A percentile compares a stretch with the other conserved stretches of the same genome.
Evolutionary conservation across 1,284 basidiomycete genomes (phyloP).

Genomic region (Sphaerobolus stellatus): DNA sequence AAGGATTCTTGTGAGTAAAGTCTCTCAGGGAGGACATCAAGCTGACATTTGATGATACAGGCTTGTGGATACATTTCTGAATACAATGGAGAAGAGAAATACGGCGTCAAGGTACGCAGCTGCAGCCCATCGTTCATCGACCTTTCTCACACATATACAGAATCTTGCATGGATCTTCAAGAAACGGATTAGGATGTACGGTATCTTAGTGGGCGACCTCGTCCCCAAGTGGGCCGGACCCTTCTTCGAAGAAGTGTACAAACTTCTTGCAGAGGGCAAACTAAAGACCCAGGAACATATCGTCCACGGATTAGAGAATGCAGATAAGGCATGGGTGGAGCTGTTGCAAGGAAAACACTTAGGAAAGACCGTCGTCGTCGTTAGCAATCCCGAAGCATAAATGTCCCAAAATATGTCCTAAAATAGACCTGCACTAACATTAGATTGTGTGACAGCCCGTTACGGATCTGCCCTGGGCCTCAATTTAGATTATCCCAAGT

Average conservation of each 20-base stretch:
- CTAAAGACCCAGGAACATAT: conserved; percentile 1
- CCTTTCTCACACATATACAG: too few relatives aligned
- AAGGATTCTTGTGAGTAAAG: background rate
- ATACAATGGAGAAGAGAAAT: conserved; percentile 1
- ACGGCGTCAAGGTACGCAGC: background rate
- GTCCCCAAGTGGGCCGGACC: background rate
- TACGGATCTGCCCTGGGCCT: too few relatives aligned
- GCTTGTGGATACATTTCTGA: conserved; percentile 3
- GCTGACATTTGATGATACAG: background rate
- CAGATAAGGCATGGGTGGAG: background rate
- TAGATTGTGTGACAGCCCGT: too few relatives aligned
- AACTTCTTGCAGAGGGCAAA: background rate
- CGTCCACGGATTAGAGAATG: background rate
- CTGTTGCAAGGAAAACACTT: background rate
- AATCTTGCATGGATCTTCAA: background rate
- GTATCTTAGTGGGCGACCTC: background rate
- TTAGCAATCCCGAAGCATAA: background rate
- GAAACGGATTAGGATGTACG: background rate
- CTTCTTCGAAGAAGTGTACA: background rate
- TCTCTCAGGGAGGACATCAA: background rate
- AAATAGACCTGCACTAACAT: too few relatives aligned
- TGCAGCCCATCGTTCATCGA: background rate
- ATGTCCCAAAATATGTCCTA: too few relatives aligned
- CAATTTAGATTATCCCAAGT: too few relatives aligned
- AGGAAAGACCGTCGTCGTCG: background rate